These are phyloP conservation scores for Singerocomus rubriflavus DNA, from an alignment of 1,284 basidiomycete species.

Conservation along the genomic window DNA sequence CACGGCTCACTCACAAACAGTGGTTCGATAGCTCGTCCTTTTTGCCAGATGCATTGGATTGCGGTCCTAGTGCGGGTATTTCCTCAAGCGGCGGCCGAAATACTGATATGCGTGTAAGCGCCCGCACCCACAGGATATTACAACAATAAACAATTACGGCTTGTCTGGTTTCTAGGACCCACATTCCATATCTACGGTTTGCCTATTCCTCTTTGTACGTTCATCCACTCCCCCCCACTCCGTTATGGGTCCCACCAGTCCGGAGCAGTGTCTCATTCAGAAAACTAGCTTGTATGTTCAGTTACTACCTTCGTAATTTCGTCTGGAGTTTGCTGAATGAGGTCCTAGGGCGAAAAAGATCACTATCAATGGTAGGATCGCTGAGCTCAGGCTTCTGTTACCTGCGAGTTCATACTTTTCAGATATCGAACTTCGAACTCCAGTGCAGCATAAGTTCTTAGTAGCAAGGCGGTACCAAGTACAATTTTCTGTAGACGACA, in stretches of 20 bases:
- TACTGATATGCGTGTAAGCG: constrained; percentile 3
- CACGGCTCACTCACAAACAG: neutral
- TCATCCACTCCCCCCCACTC: neutral
- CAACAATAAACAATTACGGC: constrained; percentile 16
- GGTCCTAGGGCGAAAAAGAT: constrained; percentile 11
- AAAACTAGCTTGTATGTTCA: constrained; percentile 10
- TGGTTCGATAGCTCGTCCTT: neutral
- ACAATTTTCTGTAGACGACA: constrained; percentile 10
- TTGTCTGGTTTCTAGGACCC: constrained; percentile 10
- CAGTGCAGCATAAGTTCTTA: neutral
- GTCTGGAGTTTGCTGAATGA: neutral
- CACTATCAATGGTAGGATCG: constrained; percentile 11
- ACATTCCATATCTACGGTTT: neutral
- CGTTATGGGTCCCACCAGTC: constrained; percentile 1
- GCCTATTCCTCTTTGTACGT: neutral
- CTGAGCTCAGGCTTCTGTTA: neutral
- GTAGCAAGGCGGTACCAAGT: constrained; percentile 14
- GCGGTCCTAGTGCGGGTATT: constrained; percentile 6
- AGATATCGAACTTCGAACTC: constrained; percentile 18
- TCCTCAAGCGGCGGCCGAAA: neutral
- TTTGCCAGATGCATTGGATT: neutral
- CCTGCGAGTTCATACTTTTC: neutral
- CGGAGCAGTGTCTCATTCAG: neutral
- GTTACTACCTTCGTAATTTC: neutral
- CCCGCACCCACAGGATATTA: constrained; percentile 17